Percentiles rank a stretch among this genome's conserved stretches.
phyloP scores from a whole-genome alignment of 257 asterid species.

The Leonotis leonurus region DNA sequence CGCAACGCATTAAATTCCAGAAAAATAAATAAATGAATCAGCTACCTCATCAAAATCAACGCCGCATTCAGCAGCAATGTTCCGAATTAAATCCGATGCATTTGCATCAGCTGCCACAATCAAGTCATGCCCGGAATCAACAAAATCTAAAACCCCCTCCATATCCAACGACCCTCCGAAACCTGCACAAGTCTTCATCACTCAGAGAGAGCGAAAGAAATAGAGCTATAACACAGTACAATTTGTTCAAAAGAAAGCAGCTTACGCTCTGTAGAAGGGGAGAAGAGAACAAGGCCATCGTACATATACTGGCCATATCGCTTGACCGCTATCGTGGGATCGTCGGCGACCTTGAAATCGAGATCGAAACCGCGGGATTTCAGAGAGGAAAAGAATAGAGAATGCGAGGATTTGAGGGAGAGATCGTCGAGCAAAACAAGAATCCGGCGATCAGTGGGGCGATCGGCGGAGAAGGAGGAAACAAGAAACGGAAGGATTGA shows the following conservation, averaged over 20 bases:
- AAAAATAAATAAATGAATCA: neutral
- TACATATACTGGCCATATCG: slow-evolving; percentile 69
- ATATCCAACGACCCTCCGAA: slow-evolving; percentile 75
- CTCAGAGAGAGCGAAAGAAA: slow-evolving; percentile 7
- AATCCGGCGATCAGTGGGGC: slow-evolving; percentile 59
- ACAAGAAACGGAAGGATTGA: slow-evolving; percentile 31
- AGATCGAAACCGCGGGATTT: slow-evolving; percentile 57
- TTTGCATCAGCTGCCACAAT: slow-evolving; percentile 66
- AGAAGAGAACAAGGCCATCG: slow-evolving; percentile 61
- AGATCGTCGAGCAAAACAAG: slow-evolving; percentile 67
- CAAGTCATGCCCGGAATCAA: slow-evolving; percentile 82
- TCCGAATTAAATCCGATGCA: slow-evolving; percentile 70
- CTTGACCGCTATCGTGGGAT: slow-evolving; percentile 53
- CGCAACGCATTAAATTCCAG: neutral
- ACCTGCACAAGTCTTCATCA: slow-evolving; percentile 29
- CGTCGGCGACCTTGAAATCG: slow-evolving; percentile 75
- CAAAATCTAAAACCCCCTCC: slow-evolving; percentile 65
- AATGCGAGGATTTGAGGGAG: slow-evolving; percentile 69
- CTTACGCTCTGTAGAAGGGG: slow-evolving; percentile 65
- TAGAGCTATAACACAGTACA: neutral
- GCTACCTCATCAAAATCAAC: slow-evolving; percentile 48
- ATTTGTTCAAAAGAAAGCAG: neutral
- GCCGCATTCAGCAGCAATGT: slow-evolving; percentile 54
- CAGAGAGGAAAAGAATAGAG: slow-evolving; percentile 54
- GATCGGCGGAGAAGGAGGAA: slow-evolving; percentile 47